phyloP scores from a whole-genome alignment of 345 rosid species.

The Linum usitatissimum region DNA sequence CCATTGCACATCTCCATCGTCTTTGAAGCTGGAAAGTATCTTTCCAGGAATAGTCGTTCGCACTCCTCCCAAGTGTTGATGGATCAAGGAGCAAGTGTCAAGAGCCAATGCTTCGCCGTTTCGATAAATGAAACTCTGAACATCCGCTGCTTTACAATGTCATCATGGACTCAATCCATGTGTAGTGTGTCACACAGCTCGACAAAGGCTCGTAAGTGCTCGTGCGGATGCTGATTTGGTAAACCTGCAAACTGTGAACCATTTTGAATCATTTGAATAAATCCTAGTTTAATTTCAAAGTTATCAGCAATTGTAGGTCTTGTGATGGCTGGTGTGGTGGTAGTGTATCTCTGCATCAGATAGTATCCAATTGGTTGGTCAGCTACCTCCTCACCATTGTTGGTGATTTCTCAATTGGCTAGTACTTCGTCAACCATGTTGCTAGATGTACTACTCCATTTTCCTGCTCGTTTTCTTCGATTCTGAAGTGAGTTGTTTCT shows the following conservation, averaged over 20 bases:
- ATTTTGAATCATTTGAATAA: background rate
- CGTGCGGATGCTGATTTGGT: background rate
- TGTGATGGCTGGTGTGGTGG: background rate
- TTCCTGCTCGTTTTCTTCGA: background rate
- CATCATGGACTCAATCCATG: background rate
- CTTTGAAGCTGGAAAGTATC: background rate
- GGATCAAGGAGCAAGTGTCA: background rate
- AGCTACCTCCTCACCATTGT: background rate
- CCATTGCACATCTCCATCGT: background rate
- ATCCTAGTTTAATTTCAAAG: background rate
- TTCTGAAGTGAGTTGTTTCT: background rate
- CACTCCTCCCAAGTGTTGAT: background rate
- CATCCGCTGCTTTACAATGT: background rate
- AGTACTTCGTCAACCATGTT: background rate
- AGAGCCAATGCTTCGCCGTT: background rate
- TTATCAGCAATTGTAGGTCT: background rate
- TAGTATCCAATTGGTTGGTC: background rate
- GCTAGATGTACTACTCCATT: background rate
- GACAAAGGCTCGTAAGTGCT: background rate
- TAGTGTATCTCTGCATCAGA: background rate
- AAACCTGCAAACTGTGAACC: background rate
- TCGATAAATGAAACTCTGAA: background rate
- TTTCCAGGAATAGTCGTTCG: background rate
- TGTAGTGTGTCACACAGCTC: background rate
- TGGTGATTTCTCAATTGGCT: too few species aligned